Percentiles rank a stretch among this genome's conserved stretches.
These are phyloP conservation scores for Sorghum bicolor DNA, from an alignment of 176 grass and related monocot species.

Conservation along the genomic window Sorghum_bicolor_NCBIv3 NC_012879.2:49620501-49621000, in stretches of 20 bases:
- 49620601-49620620: too few species aligned
- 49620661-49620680: neutral
- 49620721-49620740: neutral
- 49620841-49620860: conserved; percentile 84
- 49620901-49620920: conserved; percentile 98
- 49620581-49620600: too few species aligned
- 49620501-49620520: too few species aligned
- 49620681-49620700: neutral
- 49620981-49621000: conserved; percentile 99
- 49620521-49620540: too few species aligned
- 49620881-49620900: conserved; percentile 93
- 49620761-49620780: neutral
- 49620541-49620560: too few species aligned
- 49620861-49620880: conserved; percentile 99
- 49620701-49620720: neutral
- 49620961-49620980: conserved; percentile 71
- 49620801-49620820: neutral
- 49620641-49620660: neutral
- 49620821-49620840: conserved; percentile 51
- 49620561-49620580: too few species aligned
- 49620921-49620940: conserved; percentile 91
- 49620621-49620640: neutral
- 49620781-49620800: neutral
- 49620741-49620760: neutral
- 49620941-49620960: conserved; percentile 80